A percentile compares a stretch with the other conserved stretches of the same genome.
These are phyloP conservation scores for Nitzschia sp. DNA, from an alignment of 108 stramenopile genomes.

Conservation along the genomic window DNA sequence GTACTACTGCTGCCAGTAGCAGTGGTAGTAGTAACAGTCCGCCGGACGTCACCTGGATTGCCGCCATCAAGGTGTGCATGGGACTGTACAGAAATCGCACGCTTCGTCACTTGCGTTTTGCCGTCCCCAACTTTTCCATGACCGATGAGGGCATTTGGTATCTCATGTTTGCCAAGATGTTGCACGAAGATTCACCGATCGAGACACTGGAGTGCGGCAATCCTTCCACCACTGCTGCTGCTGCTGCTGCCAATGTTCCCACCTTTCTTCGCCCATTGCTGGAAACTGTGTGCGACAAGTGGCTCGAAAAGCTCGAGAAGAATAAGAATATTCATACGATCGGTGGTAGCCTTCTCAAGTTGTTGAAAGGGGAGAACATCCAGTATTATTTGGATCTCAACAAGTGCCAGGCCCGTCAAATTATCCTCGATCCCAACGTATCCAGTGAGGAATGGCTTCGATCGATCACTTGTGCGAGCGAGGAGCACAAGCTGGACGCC, in stretches of 20 bases:
- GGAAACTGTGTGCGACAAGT: neutral
- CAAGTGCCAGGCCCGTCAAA: neutral
- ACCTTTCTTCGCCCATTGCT: neutral
- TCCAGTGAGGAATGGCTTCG: neutral
- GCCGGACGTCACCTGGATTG: neutral
- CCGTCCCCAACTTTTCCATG: neutral
- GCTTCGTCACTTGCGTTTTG: neutral
- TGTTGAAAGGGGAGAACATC: neutral
- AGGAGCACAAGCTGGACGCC: neutral
- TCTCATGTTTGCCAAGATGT: neutral
- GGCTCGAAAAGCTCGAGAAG: neutral
- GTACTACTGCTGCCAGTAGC: neutral
- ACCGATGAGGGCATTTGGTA: neutral
- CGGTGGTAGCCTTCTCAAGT: neutral
- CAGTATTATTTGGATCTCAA: neutral
- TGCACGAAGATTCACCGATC: neutral
- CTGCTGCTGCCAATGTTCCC: neutral
- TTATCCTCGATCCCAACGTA: neutral
- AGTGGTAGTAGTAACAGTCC: too few relatives aligned
- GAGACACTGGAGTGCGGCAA: neutral
- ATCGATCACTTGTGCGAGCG: neutral
- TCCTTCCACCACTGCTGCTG: neutral
- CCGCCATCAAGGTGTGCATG: neutral
- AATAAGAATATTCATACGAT: neutral
- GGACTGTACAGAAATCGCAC: neutral